Evolutionary conservation across 257 asterid genomes (phyloP), one percentile per base, ranked within the genome.

Genomic region (Petunia axillaris): DNA sequence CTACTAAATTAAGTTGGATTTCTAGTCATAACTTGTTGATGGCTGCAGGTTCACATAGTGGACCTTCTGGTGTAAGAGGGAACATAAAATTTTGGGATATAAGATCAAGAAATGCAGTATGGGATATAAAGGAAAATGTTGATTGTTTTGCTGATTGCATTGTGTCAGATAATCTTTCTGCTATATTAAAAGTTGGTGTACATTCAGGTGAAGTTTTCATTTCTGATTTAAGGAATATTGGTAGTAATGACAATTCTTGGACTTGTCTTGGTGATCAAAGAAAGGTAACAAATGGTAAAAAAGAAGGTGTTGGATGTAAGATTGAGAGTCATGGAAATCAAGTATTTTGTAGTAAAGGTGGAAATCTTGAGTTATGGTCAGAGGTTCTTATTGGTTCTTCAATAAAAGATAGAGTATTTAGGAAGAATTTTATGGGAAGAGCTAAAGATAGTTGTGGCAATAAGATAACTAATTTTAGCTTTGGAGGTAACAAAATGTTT

Each of bases 41-140:
- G 98, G 98, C 98, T 53, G 87, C 97, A 0, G 99, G 99, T 16
- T 92, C 98, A 37, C 99, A 96, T 81, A 87, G 98, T 52, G 98
- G 98, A 4, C 94, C 97, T 3, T 88, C 93, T 10, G 98, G 99
- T 60, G 97, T 96, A 2, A 67, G 73, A 0, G 99, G 99, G 25
- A 90, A 89, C 71, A 90, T 96, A 75, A 91, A 81, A 80, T 93
- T 94, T 74, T 96, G 97, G 97, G 99, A 96, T 82, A 78, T 91
- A 48, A 90, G 98, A 80, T 87, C 97, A 0, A 91, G 97, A 6
- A 89, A 85, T 79, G 89, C 85, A 11, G 98, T 84, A 35, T 89
- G 92, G 91, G 98, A 96, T 75, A 15, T 92, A 0, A 89, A 89
- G 82, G 98, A 96, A 43, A 96, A 86, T 73, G 87, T 76, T 1